Conservation (phyloP, 495 filamentous ascomycete species). For the Penicillium herquei region DNA sequence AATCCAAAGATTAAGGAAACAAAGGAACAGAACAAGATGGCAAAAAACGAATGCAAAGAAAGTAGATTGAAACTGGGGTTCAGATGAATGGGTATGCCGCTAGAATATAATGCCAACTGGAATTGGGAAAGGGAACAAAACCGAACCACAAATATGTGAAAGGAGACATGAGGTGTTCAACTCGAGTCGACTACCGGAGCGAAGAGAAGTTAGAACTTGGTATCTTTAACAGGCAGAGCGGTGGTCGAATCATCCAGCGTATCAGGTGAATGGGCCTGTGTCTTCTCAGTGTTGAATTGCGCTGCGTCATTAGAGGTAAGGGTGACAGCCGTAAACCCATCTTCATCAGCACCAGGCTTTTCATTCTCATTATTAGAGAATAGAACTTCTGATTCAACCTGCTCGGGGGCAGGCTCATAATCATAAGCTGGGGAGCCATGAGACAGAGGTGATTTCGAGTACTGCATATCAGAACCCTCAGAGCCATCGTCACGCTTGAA, state of each 20-base stretch:
- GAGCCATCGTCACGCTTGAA: constrained; percentile 27
- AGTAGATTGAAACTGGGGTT: neutral
- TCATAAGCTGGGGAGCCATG: constrained; percentile 26
- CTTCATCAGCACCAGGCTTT: constrained; percentile 12
- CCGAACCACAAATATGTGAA: neutral
- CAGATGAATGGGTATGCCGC: constrained; percentile 13
- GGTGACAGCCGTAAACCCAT: constrained; percentile 22
- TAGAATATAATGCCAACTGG: constrained; percentile 10
- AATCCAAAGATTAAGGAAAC: neutral
- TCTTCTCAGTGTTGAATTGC: constrained; percentile 9
- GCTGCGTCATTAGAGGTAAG: constrained; percentile 16
- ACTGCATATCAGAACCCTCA: constrained; percentile 18
- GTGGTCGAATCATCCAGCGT: constrained; percentile 1
- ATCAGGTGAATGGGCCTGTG: neutral
- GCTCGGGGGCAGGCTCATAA: constrained; percentile 8
- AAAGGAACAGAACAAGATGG: neutral
- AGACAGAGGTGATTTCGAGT: constrained; percentile 39
- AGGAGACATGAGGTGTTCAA: neutral
- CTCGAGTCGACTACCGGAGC: neutral
- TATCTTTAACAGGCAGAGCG: constrained; percentile 8
- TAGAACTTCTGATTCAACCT: neutral
- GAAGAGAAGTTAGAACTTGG: neutral
- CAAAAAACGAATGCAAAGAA: constrained; percentile 2
- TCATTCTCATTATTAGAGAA: neutral
- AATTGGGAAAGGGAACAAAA: neutral